A percentile compares a stretch with the other conserved stretches of the same genome.
Evolutionary conservation across 305 asterid genomes (phyloP).

Genomic region (Vinca major): DNA sequence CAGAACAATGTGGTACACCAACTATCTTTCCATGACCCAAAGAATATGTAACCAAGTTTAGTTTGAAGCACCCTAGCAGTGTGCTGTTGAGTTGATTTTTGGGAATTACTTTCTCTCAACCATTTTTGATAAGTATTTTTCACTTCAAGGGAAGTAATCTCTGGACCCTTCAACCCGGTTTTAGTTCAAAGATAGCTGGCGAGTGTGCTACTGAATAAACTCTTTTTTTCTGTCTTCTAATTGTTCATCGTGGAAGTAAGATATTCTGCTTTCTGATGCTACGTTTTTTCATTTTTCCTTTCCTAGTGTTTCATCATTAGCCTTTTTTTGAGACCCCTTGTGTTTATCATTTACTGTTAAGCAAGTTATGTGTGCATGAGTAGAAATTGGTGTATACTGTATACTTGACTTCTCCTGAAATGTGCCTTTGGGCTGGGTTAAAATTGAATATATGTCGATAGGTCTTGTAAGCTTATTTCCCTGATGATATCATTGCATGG

Average conservation of each 20-base stretch:
- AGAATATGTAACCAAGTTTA: background rate
- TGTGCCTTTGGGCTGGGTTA: background rate
- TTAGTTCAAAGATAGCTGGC: background rate
- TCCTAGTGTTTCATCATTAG: background rate
- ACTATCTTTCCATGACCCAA: background rate
- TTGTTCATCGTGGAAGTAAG: background rate
- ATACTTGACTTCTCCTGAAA: background rate
- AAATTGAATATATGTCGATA: background rate
- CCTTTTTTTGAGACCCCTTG: background rate
- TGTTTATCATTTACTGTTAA: background rate
- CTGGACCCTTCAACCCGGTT: background rate
- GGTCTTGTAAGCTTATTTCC: background rate
- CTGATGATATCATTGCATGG: background rate
- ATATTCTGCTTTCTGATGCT: background rate
- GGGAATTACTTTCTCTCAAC: background rate
- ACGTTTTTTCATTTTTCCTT: slow-evolving; percentile 3
- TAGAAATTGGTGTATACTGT: background rate
- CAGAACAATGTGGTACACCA: background rate
- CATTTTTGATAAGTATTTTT: background rate
- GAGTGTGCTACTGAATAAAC: background rate
- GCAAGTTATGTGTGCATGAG: background rate
- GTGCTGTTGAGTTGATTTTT: background rate
- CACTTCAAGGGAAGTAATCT: background rate
- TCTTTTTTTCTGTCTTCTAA: background rate
- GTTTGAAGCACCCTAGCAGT: background rate